Base-by-base conservation (phyloP, 768 basidiomycete genomes). In the Rhodotorula kratochvilovae region DNA sequence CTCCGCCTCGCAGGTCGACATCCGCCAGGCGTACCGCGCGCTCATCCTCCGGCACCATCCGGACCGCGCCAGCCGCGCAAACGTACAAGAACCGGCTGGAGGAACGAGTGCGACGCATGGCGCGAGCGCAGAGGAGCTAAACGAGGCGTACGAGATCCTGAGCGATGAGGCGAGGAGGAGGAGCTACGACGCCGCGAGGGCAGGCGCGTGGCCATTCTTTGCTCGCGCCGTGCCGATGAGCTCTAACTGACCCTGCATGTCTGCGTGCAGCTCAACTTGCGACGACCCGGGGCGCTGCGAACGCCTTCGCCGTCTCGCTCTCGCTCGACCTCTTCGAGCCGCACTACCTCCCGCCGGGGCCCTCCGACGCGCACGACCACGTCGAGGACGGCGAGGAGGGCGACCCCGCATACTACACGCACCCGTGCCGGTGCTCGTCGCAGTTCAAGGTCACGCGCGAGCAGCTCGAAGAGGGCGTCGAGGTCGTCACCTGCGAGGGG, bases 401-500 rank as follows among this genome's bases (percentile, higher is more conserved):
- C 17, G 78, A 79, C 12, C 77, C 78, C 0, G 61, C 58, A 11
- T 78, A 76, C 66, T 82, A 80, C 68, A 80, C 81, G 7, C 77
- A 80, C 66, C 78, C 80, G 10, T 82, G 82, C 63, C 68, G 82
- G 10, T 82, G 82, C 67, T 80, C 79, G 2, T 66, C 61, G 23
- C 31, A 68, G 39, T 81, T 79, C 71, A 54, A 65, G 16, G 79
- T 82, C 66, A 78, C 79, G 11, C 55, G 66, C 11, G 75, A 76
- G 13, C 74, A 82, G 45, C 71, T 82, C 2, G 82, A 82, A 70
- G 71, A 79, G 12, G 81, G 79, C 0, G 78, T 82, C 10, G 79
- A 81, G 27, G 77, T 82, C 23, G 63, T 82, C 11, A 79, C 78
- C 1, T 82, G 82, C 73, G 79, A 78, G 31, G 81, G 81, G 1